Evolutionary conservation across 2,329 filamentous ascomycete species (phyloP), one percentile per base, ranked within the genome.

Genomic region (Alternaria solani): DNA sequence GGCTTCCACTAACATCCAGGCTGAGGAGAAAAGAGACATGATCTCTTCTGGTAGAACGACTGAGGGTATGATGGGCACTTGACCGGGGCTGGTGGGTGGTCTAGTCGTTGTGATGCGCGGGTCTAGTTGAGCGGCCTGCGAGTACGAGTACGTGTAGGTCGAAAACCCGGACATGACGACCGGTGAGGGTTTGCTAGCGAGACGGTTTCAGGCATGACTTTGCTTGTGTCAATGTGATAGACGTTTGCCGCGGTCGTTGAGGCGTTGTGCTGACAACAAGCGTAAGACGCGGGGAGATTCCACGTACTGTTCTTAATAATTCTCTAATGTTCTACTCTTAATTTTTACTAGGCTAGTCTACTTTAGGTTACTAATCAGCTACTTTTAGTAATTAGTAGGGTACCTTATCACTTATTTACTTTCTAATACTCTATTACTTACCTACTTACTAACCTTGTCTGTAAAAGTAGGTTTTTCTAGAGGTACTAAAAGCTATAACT

Each of bases 21-120:
- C 61, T 38, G 18, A 61, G 64, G 16, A 68, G 42, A 2, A 68
- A 59, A 18, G 36, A n/a, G 25, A 64, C 12, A 23, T 67, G 4
- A 68, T 38, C 34, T 64, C 58, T 38, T 64, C 63, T 5, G 55
- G 63, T 12, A 64, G 26, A 14, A 46, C 16, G 5, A 46, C 38
- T 6, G 64, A 38, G 23, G 61, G 61, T 18, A 67, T 25, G 8
- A 67, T 42, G n/a, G 51, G 51, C 11, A 51, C 57, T 8, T 57
- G 53, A 2, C 18, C 28, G 3, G 53, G 52, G 43, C 65, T 59
- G 20, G 57, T 54, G 5, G 51, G 26, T 2, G 64, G 62, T 2
- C 64, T 41, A 0, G 59, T 48, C 7, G 61, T 4, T 23, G 25
- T 66, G 18, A 65, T 65, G 16, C 62, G 43, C 30, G 59, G 44